Percentiles rank a stretch among this genome's conserved stretches.
Evolutionary conservation across 73 alveolate genomes (phyloP).

Genomic region (Tetrahymena elliotti): DNA sequence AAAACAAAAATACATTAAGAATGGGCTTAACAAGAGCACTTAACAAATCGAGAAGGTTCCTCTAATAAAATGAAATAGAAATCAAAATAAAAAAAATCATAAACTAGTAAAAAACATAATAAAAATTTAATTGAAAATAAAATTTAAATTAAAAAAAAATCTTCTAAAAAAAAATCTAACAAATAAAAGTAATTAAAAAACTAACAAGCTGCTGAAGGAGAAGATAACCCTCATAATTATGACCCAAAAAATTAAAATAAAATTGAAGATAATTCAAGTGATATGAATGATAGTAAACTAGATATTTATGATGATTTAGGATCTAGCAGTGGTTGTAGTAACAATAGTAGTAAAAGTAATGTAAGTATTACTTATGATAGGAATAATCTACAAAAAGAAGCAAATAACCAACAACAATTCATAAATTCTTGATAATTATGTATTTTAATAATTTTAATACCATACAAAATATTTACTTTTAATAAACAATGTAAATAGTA

Average conservation of each 20-base stretch:
- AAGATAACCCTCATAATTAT: neutral
- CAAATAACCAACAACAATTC: too few species aligned
- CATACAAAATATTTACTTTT: neutral
- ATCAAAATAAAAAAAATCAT: neutral
- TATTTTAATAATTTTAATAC: too few species aligned
- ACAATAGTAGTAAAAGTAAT: neutral
- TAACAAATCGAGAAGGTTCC: neutral
- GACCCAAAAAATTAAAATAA: too few species aligned
- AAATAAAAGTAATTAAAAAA: neutral
- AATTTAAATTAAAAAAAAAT: too few species aligned
- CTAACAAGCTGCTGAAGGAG: neutral
- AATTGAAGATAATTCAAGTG: neutral
- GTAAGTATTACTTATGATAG: neutral
- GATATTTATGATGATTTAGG: neutral
- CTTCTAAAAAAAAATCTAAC: neutral
- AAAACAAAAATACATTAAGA: neutral
- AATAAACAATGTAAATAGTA: neutral
- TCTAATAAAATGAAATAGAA: too few species aligned
- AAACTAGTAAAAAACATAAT: neutral
- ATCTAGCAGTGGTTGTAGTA: neutral
- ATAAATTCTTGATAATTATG: neutral
- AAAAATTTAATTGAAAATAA: neutral
- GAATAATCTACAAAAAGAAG: too few species aligned
- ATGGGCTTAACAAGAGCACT: neutral
- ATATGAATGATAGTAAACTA: neutral